These are phyloP conservation scores for Calocybe cyanea DNA, from an alignment of 768 basidiomycete species.

Conservation along the genomic window DNA sequence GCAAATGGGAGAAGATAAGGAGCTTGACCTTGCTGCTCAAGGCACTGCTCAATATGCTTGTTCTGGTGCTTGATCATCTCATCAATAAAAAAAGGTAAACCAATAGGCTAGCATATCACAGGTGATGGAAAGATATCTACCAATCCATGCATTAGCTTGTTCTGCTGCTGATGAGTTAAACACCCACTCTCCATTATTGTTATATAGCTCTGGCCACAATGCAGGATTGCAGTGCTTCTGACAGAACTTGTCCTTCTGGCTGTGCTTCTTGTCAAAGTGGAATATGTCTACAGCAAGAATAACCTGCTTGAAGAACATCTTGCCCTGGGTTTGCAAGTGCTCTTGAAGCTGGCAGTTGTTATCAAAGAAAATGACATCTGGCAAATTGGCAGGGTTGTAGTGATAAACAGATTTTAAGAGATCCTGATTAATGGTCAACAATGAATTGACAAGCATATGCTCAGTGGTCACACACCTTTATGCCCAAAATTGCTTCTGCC, in stretches of 20 bases:
- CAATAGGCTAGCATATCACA: neutral
- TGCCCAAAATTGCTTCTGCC: too few relatives aligned
- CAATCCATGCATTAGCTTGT: neutral
- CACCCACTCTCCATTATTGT: neutral
- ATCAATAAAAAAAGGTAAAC: slow-evolving; percentile 1
- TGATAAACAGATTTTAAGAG: neutral
- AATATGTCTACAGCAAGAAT: neutral
- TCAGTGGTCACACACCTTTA: too few relatives aligned
- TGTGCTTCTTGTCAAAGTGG: neutral
- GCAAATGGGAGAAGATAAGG: neutral
- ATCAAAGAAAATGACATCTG: neutral
- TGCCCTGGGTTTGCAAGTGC: neutral
- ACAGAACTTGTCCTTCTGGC: neutral
- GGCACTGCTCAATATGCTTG: neutral
- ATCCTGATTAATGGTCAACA: neutral
- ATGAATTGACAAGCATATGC: too few relatives aligned
- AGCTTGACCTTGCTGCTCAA: neutral
- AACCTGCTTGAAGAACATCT: neutral
- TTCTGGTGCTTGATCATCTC: neutral
- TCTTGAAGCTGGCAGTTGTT: neutral
- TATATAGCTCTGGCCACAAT: neutral
- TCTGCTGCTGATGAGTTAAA: neutral
- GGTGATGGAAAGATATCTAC: neutral
- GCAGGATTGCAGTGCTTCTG: neutral
- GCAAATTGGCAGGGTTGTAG: neutral